A percentile compares a stretch with the other conserved stretches of the same genome.
Evolutionary conservation across 192 early-diverging fungal species (phyloP).

Genomic region (Tieghemiomyces parasiticus): DNA sequence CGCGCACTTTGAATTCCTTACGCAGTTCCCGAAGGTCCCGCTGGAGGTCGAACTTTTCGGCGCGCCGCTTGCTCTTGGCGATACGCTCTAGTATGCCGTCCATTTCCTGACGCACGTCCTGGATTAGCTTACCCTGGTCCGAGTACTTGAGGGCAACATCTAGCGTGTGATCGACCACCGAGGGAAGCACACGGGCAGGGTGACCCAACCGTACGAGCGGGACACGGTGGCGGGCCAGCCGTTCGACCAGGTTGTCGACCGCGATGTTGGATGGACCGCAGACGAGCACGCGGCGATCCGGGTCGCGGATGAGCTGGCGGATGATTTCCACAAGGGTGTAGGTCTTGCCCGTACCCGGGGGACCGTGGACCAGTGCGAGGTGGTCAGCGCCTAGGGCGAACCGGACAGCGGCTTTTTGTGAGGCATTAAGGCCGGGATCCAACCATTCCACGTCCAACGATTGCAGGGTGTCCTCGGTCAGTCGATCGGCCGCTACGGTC

Average conservation of each 20-base stretch:
- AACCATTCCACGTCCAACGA: slow-evolving; percentile 24
- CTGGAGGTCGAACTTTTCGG: slow-evolving; percentile 46
- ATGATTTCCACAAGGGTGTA: slow-evolving; percentile 76
- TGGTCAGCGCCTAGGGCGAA: slow-evolving; percentile 42
- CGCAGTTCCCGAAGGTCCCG: slow-evolving; percentile 48
- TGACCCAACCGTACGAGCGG: slow-evolving; percentile 70
- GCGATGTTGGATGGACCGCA: slow-evolving; percentile 85
- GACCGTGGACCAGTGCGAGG: slow-evolving; percentile 68
- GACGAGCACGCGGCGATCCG: slow-evolving; percentile 53
- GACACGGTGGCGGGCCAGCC: slow-evolving; percentile 42
- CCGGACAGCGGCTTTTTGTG: slow-evolving; percentile 53
- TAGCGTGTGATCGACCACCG: slow-evolving; percentile 49
- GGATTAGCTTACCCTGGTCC: slow-evolving; percentile 55
- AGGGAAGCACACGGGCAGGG: slow-evolving; percentile 59
- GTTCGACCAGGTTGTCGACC: slow-evolving; percentile 77
- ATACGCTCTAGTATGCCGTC: slow-evolving; percentile 44
- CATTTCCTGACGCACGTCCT: slow-evolving; percentile 63
- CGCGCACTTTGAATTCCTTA: slow-evolving; percentile 49
- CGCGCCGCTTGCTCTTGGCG: slow-evolving; percentile 41
- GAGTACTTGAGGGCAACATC: slow-evolving; percentile 47
- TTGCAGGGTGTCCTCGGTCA: slow-evolving; percentile 18
- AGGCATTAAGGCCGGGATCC: slow-evolving; percentile 46
- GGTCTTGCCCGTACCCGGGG: slow-evolving; percentile 86
- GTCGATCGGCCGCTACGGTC: slow-evolving; percentile 24
- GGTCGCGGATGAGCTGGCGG: slow-evolving; percentile 42